phyloP scores from a whole-genome alignment of 2,329 filamentous ascomycete genomes.

The Sporothrix schenckii region DNA sequence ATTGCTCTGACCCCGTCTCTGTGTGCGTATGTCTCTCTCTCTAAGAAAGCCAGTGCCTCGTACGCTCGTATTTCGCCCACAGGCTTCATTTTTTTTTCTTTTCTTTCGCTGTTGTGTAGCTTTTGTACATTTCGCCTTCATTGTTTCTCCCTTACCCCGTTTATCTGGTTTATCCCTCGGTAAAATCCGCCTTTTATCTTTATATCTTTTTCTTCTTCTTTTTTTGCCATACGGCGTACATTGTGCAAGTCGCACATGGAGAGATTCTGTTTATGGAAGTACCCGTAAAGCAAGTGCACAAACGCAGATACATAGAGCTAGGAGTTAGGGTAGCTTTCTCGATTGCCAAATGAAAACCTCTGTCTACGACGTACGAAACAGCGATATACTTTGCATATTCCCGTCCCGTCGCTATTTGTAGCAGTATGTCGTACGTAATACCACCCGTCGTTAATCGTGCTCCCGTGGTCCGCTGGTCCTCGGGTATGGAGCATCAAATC shows the following conservation, averaged over 20 bases:
- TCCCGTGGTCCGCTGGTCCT: conserved; percentile 12
- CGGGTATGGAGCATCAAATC: conserved; percentile 6
- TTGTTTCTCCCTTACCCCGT: not conserved
- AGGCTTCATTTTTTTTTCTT: not conserved
- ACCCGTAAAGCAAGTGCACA: no score
- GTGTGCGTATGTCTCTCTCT: not conserved
- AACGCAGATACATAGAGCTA: no score
- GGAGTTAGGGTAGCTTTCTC: no score
- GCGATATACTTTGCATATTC: not conserved
- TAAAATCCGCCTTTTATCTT: not conserved
- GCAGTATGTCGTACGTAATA: not conserved
- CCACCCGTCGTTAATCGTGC: not conserved
- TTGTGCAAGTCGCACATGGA: no score
- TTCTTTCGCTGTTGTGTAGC: not conserved
- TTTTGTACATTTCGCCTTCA: not conserved
- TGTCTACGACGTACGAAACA: not conserved
- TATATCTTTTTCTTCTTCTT: not conserved
- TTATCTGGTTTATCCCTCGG: no score
- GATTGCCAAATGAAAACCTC: no score
- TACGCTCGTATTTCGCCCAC: not conserved
- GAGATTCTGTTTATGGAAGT: no score
- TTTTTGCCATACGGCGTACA: no score
- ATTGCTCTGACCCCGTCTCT: not conserved
- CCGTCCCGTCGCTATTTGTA: conserved; percentile 3
- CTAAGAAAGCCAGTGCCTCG: not conserved